These are phyloP conservation scores for Penicillium antarcticum DNA, from an alignment of 495 filamentous ascomycete genomes.

Conservation along the genomic window DNA sequence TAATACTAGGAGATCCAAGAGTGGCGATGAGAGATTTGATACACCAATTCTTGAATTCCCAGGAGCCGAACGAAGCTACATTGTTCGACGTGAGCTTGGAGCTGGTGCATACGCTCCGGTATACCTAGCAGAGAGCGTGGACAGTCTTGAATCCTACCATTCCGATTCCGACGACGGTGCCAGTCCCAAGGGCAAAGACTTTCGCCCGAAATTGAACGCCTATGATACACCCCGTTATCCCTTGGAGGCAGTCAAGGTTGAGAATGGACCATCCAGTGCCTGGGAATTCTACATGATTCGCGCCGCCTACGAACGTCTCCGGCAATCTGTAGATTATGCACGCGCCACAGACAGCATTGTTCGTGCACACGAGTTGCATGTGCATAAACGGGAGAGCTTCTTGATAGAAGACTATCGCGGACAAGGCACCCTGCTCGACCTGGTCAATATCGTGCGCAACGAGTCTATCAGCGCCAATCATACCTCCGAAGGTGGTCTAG, in stretches of 20 bases:
- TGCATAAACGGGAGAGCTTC: constrained; percentile 82
- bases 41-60: constrained; percentile 68
- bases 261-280: constrained; percentile 71
- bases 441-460: constrained; percentile 79
- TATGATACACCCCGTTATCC: constrained; percentile 38
- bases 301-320: constrained; percentile 69
- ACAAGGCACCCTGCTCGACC: constrained; percentile 88
- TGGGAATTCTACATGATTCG: constrained; percentile 99
- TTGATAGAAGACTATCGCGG: constrained; percentile 82
- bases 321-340: constrained; percentile 29
- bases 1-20: constrained; percentile 57
- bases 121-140: constrained; percentile 78
- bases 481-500: constrained; percentile 62
- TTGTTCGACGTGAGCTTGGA: constrained; percentile 82
- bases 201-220: constrained; percentile 12
- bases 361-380: constrained; percentile 79
- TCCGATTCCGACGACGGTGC: constrained; percentile 47
- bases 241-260: constrained; percentile 90
- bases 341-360: constrained; percentile 74
- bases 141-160: constrained; percentile 36
- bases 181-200: constrained; percentile 18
- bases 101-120: constrained; percentile 93
- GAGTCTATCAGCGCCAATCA: constrained; percentile 50
- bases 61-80: constrained; percentile 57
- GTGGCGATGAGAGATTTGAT: constrained; percentile 51